Evolutionary conservation across 129 eudicot genomes (phyloP), one percentile per base, ranked within the genome.

Genomic region (Smallanthus sonchifolius): DNA sequence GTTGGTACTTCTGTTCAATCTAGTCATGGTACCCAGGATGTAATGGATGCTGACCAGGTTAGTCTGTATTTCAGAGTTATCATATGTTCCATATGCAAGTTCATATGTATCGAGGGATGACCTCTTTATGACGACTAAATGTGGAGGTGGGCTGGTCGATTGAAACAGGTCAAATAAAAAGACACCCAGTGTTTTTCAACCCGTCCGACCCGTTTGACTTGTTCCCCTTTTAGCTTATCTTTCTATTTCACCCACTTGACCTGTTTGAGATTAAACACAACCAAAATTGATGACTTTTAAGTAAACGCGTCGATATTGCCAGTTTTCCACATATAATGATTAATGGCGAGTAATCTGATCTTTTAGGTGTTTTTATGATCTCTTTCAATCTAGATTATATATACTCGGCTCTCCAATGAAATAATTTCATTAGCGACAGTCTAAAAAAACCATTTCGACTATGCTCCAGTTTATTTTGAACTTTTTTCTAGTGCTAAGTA

Each of bases 21-120:
- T 54, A 51, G 72, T 14, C 56, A 9, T n/a, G 78, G 54, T 42
- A 54, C 65, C 40, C 64, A 44, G 69, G 81, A 70, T 52, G 48
- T 59, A 54, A 66, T 55, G 64, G 75, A 39, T 35, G 48, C 82
- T 69, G 70, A 73, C 40, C 84, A 84, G 90, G 96, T 87, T 62
- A 64, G 78, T 57, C 37, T 76, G 9, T 34, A 61, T 34, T 61
- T 35, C 43, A 61, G 16, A 5, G 67, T 34, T 61, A 61, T 11
- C 42, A 61, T 34, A 34, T 32, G 67, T 60, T 34, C 40, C 66
- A 60, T 60, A 32, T 57, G 36, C 36, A 57, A 30, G 5, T 11
- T 30, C 16, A 57, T 57, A 24, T 24, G 64, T 20, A 57, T 14
- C 5, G 11, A 24, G 24, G 8, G 60, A 52, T 54, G 36, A 24